Evolutionary conservation across 139 green algal genomes (phyloP).

Genomic region (Haematococcus lacustris): DNA sequence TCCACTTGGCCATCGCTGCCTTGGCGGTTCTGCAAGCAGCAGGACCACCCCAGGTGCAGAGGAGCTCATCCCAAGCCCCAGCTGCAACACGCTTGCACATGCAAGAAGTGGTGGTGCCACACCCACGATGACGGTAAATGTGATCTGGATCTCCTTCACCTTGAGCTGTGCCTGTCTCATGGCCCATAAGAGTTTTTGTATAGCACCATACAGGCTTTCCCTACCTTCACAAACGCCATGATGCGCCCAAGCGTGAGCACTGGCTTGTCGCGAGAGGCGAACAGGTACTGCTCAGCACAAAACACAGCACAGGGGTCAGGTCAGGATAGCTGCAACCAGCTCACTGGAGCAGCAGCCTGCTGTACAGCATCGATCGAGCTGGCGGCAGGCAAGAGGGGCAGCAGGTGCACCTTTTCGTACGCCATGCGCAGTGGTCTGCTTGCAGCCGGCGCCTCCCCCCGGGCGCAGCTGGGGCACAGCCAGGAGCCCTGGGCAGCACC

Average conservation of each 20-base stretch:
- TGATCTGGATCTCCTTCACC: background rate
- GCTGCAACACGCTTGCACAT: background rate
- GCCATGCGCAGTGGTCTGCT: too few relatives aligned
- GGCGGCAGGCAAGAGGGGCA: too few relatives aligned
- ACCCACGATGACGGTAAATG: background rate
- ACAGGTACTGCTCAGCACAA: constrained; percentile 16
- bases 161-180: background rate
- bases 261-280: background rate
- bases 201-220: background rate
- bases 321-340: too few relatives aligned
- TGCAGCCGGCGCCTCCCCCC: too few relatives aligned
- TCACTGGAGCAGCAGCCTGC: too few relatives aligned
- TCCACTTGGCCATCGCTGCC: constrained; percentile 22
- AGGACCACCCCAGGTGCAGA: background rate
- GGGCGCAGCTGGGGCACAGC: too few relatives aligned
- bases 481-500: too few relatives aligned
- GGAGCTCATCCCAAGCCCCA: too few relatives aligned
- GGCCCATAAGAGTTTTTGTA: background rate
- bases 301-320: background rate
- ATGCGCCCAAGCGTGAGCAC: constrained; percentile 11
- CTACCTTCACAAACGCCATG: constrained; percentile 10
- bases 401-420: too few relatives aligned
- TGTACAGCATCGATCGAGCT: too few relatives aligned
- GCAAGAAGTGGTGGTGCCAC: background rate
- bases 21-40: constrained; percentile 11